Evolutionary conservation across 306 rosid species (phyloP), one percentile per base, ranked within the genome.

Genomic region (Begonia fuchsioides): DNA sequence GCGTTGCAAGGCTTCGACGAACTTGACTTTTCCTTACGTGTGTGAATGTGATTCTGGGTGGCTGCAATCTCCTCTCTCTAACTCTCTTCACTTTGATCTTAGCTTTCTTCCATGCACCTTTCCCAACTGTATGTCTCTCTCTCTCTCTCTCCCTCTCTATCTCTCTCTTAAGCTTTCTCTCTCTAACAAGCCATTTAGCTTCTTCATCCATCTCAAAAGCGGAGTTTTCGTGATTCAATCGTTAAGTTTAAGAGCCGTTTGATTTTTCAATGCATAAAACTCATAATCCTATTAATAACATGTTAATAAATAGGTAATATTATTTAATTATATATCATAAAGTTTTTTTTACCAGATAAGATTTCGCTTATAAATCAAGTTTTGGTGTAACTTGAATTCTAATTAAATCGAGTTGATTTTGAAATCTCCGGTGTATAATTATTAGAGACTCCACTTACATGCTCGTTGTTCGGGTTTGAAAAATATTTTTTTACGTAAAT

Each of bases 31-130:
- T 62, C 53, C 55, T 10, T 87, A 75, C 57, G 82, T 79, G 66
- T 90, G 98, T 12, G 73, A 74, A 16, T 85, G 98, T 57, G 67
- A 77, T 10, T 57, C 74, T 15, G 95, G 94, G 50, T 85, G 98
- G 98, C 79, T 68, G 71, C 80, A 67, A 62, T 26, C 35, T 26
- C 15, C 68, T 44, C 48, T 44, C 55, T 65, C 57, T 63, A 44
- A 57, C n/a, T 39, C 51, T 47, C 64, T 63, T 47, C 48, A 60
- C 13, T 10, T 26, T 26, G 8, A 35, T 39, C 18, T 79, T 38
- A 75, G 71, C 58, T 90, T 79, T 72, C 82, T 90, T 13, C 98
- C 95, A 56, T 90, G 95, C 62, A 73, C 79, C 9, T 55, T 82
- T 62, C 98, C 98, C 62, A 63, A 85, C 35, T 90, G 98, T 82